Evolutionary conservation across 129 eudicot genomes (phyloP).

Genomic region (Saussurea involucrata): DNA sequence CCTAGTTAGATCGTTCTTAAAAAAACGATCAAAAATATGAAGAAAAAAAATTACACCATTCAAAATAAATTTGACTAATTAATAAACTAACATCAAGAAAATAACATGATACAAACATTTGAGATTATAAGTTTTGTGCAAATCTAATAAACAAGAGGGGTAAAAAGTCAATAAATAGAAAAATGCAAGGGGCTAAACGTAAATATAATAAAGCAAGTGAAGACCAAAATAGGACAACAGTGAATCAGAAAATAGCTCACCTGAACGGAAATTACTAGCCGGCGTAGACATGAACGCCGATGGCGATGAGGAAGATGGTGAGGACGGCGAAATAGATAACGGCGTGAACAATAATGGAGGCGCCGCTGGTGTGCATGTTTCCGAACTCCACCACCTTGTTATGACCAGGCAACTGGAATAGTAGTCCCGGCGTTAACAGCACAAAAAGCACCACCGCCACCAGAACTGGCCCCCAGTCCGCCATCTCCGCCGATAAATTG

Average conservation of each 20-base stretch:
- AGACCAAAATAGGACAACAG: background rate
- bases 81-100: no score
- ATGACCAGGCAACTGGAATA: conserved; percentile 63
- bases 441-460: conserved; percentile 49
- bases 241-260: background rate
- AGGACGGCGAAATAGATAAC: conserved; percentile 43
- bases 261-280: background rate
- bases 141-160: background rate
- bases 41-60: no score
- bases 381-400: conserved; percentile 48
- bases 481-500: conserved; percentile 16
- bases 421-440: conserved; percentile 49
- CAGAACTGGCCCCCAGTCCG: conserved; percentile 56
- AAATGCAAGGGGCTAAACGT: background rate
- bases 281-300: conserved; percentile 48
- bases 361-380: conserved; percentile 53
- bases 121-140: background rate
- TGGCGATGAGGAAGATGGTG: conserved; percentile 56
- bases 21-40: no score
- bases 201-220: background rate
- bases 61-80: no score
- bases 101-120: no score
- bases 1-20: no score
- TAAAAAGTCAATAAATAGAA: background rate
- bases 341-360: conserved; percentile 48